phyloP scores from a whole-genome alignment of 2,329 filamentous ascomycete species.

The Nothophoma quercina region DNA sequence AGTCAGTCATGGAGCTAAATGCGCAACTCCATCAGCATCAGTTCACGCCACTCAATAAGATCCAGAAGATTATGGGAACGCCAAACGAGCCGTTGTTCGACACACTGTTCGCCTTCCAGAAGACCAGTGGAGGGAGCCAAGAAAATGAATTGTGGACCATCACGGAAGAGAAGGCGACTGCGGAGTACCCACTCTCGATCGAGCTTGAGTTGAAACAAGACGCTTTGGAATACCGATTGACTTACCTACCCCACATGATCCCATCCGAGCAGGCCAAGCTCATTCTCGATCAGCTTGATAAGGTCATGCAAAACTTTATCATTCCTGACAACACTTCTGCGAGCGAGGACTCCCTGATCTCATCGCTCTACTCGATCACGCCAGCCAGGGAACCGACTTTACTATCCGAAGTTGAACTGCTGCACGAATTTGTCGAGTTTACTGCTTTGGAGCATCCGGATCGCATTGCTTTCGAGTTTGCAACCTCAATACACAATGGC shows the following conservation, averaged over 20 bases:
- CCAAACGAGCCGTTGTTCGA: conserved; percentile 77
- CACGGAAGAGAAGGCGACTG: conserved; percentile 69
- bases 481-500: conserved; percentile 61
- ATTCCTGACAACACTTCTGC: conserved; percentile 53
- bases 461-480: conserved; percentile 78
- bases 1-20: conserved; percentile 71
- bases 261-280: conserved; percentile 72
- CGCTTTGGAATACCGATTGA: conserved; percentile 69
- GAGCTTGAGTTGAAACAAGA: conserved; percentile 71
- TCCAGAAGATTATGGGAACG: conserved; percentile 75
- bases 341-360: conserved; percentile 46
- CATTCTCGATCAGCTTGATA: conserved; percentile 76
- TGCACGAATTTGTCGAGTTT: conserved; percentile 81
- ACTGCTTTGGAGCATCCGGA: conserved; percentile 65
- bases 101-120: conserved; percentile 85
- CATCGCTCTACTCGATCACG: conserved; percentile 68
- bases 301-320: conserved; percentile 67
- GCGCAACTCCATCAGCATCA: conserved; percentile 72
- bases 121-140: conserved; percentile 48
- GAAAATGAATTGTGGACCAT: conserved; percentile 63
- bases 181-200: conserved; percentile 82
- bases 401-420: conserved; percentile 63
- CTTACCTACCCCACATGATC: conserved; percentile 69
- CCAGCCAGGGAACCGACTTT: conserved; percentile 68
- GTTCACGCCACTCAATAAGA: conserved; percentile 72